Evolutionary conservation across 2,329 filamentous ascomycete genomes (phyloP).

Genomic region (Pseudogymnoascus sp.): DNA sequence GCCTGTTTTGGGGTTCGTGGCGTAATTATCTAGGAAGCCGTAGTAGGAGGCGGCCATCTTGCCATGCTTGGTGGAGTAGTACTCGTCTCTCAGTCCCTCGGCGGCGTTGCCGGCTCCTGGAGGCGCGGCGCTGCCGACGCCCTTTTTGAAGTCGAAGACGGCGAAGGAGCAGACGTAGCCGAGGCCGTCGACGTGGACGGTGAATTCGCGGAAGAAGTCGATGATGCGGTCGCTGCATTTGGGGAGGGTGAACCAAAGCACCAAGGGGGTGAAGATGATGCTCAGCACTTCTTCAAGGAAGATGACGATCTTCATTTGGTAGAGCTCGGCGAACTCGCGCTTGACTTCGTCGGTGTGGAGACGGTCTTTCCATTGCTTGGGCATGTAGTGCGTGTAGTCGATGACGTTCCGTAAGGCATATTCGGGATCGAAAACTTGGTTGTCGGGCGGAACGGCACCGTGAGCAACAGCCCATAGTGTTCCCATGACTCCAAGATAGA

Average conservation of each 20-base stretch:
- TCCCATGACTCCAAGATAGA: conserved; percentile 79
- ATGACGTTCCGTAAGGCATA: conserved; percentile 84
- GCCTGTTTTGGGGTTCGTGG: conserved; percentile 63
- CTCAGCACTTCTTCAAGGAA: conserved; percentile 89
- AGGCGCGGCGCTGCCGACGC: conserved; percentile 38
- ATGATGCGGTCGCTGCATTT: conserved; percentile 87
- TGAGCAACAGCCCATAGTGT: conserved; percentile 77
- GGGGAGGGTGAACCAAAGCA: conserved; percentile 80
- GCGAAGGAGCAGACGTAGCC: conserved; percentile 97
- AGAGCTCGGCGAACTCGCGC: conserved; percentile 79
- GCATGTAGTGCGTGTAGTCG: conserved; percentile 86
- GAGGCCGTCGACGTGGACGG: conserved; percentile 90
- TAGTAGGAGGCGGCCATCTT: conserved; percentile 99
- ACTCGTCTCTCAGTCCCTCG: conserved; percentile 76
- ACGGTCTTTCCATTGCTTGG: conserved; percentile 77
- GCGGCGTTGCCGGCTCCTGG: conserved; percentile 24
- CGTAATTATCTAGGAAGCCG: conserved; percentile 90
- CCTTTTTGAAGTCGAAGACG: conserved; percentile 93
- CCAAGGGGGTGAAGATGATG: conserved; percentile 84
- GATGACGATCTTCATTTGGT: conserved; percentile 86
- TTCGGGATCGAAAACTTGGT: conserved; percentile 83
- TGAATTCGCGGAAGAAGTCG: conserved; percentile 97
- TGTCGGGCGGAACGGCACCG: conserved; percentile 80
- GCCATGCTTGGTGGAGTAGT: conserved; percentile 89
- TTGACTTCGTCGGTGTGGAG: conserved; percentile 95